A percentile compares a stretch with the other conserved stretches of the same genome.
Conservation (phyloP, 1,284 basidiomycete genomes). For the Tilletia walkeri region DNA sequence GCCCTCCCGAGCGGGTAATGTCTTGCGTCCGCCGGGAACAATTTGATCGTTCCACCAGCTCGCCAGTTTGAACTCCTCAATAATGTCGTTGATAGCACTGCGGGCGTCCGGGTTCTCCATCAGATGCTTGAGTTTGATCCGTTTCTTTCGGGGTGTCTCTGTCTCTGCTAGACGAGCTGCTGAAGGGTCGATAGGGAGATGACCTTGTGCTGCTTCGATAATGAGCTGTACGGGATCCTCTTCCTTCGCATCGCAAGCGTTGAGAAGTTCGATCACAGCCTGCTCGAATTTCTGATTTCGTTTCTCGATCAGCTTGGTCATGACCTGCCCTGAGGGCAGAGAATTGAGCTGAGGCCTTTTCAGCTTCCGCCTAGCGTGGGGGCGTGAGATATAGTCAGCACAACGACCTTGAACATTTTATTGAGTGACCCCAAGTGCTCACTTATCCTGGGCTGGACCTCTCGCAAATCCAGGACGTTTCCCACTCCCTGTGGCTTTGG, state of each 20-base stretch:
- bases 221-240: constrained; percentile 49
- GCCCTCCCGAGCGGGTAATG: constrained; percentile 37
- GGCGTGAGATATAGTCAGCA: no score
- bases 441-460: background rate
- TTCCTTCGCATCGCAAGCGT: constrained; percentile 40
- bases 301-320: constrained; percentile 51
- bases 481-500: constrained; percentile 55
- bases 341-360: constrained; percentile 20
- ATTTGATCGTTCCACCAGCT: constrained; percentile 54
- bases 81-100: constrained; percentile 37
- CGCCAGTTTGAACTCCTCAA: constrained; percentile 40
- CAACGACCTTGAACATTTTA: no score
- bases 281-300: constrained; percentile 51
- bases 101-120: constrained; percentile 43
- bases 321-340: constrained; percentile 17
- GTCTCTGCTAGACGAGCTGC: constrained; percentile 24
- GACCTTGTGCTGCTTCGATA: constrained; percentile 44
- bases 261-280: constrained; percentile 47
- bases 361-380: constrained; percentile 27
- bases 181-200: constrained; percentile 45
- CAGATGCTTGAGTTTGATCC: constrained; percentile 44
- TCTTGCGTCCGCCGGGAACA: constrained; percentile 48
- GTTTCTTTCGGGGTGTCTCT: constrained; percentile 44
- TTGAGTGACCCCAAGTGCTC: no score
- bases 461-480: constrained; percentile 3